Percentiles rank a stretch among this genome's conserved stretches.
phyloP scores from a whole-genome alignment of 1,284 basidiomycete genomes.

The Afroboletus lepidellus region DNA sequence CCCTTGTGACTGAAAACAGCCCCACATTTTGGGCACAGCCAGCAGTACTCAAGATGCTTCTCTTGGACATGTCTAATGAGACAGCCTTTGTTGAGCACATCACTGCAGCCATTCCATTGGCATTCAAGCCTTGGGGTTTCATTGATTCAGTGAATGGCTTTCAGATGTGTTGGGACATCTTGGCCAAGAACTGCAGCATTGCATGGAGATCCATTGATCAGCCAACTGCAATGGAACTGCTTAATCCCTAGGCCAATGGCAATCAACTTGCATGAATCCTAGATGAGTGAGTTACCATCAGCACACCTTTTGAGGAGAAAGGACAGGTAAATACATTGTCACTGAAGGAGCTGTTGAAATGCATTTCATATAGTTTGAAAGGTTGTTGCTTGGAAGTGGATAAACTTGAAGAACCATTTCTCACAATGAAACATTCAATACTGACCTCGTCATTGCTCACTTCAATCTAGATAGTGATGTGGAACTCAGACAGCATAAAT shows the following conservation, averaged over 20 bases:
- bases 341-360: constrained; percentile 13
- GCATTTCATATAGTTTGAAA: too few relatives aligned
- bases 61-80: constrained; percentile 26
- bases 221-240: constrained; percentile 13
- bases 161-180: constrained; percentile 23
- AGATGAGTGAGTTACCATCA: not conserved
- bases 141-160: constrained; percentile 6
- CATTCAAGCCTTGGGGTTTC: constrained; percentile 9
- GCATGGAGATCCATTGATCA: constrained; percentile 11
- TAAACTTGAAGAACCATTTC: not conserved
- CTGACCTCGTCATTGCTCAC: too few relatives aligned
- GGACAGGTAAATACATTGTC: constrained; percentile 14
- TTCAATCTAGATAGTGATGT: too few relatives aligned
- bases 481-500: too few relatives aligned
- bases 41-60: constrained; percentile 18
- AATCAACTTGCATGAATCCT: constrained; percentile 18
- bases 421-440: not conserved
- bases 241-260: constrained; percentile 2
- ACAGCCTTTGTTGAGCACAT: constrained; percentile 13
- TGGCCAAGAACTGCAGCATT: constrained; percentile 5
- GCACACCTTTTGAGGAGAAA: not conserved
- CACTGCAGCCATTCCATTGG: constrained; percentile 17
- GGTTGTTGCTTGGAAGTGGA: constrained; percentile 2
- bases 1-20: constrained; percentile 23
- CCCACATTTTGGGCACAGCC: constrained; percentile 23